phyloP scores from a whole-genome alignment of 345 rosid genomes.

The Gossypium rotundifolium region DNA sequence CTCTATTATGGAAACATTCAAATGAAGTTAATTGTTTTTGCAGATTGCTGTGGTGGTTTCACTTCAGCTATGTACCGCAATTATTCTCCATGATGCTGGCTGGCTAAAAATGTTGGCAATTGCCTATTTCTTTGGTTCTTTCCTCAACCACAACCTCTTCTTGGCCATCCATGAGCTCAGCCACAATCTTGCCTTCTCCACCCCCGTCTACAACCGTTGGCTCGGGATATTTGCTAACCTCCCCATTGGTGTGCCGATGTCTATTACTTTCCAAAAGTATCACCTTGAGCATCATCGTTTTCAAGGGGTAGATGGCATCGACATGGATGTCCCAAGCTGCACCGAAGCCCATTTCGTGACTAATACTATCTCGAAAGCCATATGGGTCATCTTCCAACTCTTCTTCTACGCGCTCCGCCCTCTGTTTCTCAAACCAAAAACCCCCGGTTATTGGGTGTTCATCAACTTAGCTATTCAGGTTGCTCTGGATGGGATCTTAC shows the following conservation, averaged over 20 bases:
- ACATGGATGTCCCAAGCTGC: conserved; percentile 75
- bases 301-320: conserved; percentile 83
- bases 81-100: conserved; percentile 47
- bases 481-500: conserved; percentile 44
- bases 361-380: conserved; percentile 52
- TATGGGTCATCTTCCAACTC: conserved; percentile 80
- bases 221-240: conserved; percentile 85
- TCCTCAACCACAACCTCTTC: conserved; percentile 87
- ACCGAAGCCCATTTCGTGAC: conserved; percentile 56
- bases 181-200: conserved; percentile 87
- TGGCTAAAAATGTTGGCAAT: conserved; percentile 65
- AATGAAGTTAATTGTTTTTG: conserved; percentile 9
- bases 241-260: conserved; percentile 90
- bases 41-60: conserved; percentile 58
- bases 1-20: not conserved
- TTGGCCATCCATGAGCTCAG: conserved; percentile 88
- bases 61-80: conserved; percentile 68
- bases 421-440: conserved; percentile 75
- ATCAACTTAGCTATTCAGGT: conserved; percentile 51
- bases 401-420: conserved; percentile 85
- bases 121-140: conserved; percentile 79
- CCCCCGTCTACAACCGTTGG: conserved; percentile 71
- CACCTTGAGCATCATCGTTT: conserved; percentile 90
- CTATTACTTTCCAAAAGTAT: conserved; percentile 83
- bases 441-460: conserved; percentile 81